Percentiles rank a stretch among this genome's conserved stretches.
Evolutionary conservation across 352 stramenopile species (phyloP).

Genomic region (Bremia lactucae): DNA sequence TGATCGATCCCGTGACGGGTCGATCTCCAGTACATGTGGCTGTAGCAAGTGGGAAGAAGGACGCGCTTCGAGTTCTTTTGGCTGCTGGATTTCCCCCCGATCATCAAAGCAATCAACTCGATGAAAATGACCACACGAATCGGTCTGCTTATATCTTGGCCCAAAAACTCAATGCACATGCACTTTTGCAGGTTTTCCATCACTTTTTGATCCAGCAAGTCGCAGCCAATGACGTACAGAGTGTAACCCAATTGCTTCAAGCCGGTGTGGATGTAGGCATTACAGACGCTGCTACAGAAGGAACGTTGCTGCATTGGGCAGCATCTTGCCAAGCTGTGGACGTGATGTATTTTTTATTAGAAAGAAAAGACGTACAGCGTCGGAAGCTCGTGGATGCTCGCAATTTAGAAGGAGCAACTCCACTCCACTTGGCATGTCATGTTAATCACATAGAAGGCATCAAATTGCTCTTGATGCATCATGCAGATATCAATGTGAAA

Average conservation of each 20-base stretch:
- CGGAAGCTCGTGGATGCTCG: slow-evolving; percentile 32
- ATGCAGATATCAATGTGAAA: slow-evolving; percentile 30
- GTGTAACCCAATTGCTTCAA: slow-evolving; percentile 47
- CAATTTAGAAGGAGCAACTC: slow-evolving; percentile 67
- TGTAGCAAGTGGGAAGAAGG: slow-evolving; percentile 56
- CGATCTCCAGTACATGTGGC: slow-evolving; percentile 71
- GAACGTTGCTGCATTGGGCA: slow-evolving; percentile 73
- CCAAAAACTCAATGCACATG: slow-evolving; percentile 37
- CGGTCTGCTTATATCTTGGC: slow-evolving; percentile 58
- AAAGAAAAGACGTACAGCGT: slow-evolving; percentile 23
- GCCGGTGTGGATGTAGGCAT: slow-evolving; percentile 45
- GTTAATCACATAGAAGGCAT: slow-evolving; percentile 41
- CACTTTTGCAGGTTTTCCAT: slow-evolving; percentile 73
- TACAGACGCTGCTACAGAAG: slow-evolving; percentile 40
- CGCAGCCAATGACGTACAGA: slow-evolving; percentile 43
- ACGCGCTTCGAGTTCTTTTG: slow-evolving; percentile 70
- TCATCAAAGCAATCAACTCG: slow-evolving; percentile 21
- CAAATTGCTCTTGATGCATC: slow-evolving; percentile 33
- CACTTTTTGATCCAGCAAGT: slow-evolving; percentile 84
- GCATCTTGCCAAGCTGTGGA: slow-evolving; percentile 55
- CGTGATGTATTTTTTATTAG: slow-evolving; percentile 40
- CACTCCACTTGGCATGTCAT: slow-evolving; percentile 63
- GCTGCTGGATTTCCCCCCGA: slow-evolving; percentile 64
- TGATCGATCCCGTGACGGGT: slow-evolving; percentile 52
- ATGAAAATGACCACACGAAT: slow-evolving; percentile 4